Base-by-base conservation (phyloP, 129 eudicot genomes). In the Scalesia atractyloides region DNA sequence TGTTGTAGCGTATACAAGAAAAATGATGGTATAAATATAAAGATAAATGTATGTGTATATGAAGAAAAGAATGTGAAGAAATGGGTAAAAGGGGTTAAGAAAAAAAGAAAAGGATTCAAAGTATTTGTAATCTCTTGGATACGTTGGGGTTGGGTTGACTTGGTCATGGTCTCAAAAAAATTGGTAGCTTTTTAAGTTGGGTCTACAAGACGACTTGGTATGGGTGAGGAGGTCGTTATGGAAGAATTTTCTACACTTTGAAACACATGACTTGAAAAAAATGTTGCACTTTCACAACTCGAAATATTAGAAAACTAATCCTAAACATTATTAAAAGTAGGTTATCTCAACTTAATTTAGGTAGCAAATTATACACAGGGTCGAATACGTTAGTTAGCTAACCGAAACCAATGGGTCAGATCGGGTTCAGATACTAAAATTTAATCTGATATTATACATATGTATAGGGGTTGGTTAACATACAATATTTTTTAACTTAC, bases 181-280 rank as follows among this genome's bases (percentile, higher is more conserved):
- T 36, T 16, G 49, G 10, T 59, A 46, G 50, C 53, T 78, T 69
- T 67, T 71, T 63, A 26, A 44, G 54, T 76, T 63, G 69, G 76
- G 87, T 88, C 90, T 73, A 78, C 84, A 49, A 77, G 87, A 77
- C 80, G 94, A 88, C 90, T 74, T 52, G 78, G 86, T 80, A 80
- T 70, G 26, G 68, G 43, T 18, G 47, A 43, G 4, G 26, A 64
- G 78, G 75, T 68, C 81, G 69, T 68, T 49, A 64, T 49, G 60
- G 73, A 68, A 52, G 74, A 84, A 73, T 57, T 81, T 83, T 77
- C 91, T 61, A 19, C 71, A 3, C 71, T 86, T 80, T 86, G 91
- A 86, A 86, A 75, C 70, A 56, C 73, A 46, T 73, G 89, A 76
- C 82, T 69, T 54, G 69, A 69, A 72, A 72, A 69, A 63, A 22